Base-by-base conservation (phyloP, 306 rosid genomes). In the Malus asiatica region DNA sequence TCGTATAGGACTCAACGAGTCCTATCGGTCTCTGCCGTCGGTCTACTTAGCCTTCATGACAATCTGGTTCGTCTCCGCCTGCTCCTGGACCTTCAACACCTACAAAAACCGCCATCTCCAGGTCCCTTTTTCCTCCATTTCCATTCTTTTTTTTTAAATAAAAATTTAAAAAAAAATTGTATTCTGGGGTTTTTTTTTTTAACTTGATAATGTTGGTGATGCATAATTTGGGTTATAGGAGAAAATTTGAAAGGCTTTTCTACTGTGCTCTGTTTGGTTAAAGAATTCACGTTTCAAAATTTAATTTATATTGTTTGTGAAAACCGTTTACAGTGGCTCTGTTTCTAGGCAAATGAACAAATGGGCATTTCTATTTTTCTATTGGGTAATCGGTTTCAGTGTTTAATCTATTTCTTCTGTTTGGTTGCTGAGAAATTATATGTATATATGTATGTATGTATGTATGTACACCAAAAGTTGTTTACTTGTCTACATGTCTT, bases 31-130 rank as follows among this genome's bases (percentile, higher is more conserved):
- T 55, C 90, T 96, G 4, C 98, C 99, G 62, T 79, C 87, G 52
- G 84, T 96, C 18, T 96, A 92, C 89, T 75, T 92, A 69, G 84
- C 86, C 76, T 90, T 92, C 84, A 67, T 89, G 76, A 84, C 86
- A 32, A 79, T 96, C 74, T 96, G 98, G 99, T 78, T 92, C 53
- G 69, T 90, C 90, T 89, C 92, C 68, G 92, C 92, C 68, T 92
- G 84, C 78, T 89, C 93, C 55, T 96, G 99, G 99, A 89, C 99
- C 74, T 53, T 85, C 78, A 92, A 90, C 81, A 90, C 96, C 82
- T 92, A 80, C 82, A 89, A 82, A 74, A 90, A 81, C 65, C 97
- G 99, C 80, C 98, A 85, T 79, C 91, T 82, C 74, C 99, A 92
- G 99, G 99, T 90, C 78, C 18, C 52, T 64, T 59, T 73, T 19